Evolutionary conservation across 306 rosid genomes (phyloP).

Genomic region (Datisca glomerata): DNA sequence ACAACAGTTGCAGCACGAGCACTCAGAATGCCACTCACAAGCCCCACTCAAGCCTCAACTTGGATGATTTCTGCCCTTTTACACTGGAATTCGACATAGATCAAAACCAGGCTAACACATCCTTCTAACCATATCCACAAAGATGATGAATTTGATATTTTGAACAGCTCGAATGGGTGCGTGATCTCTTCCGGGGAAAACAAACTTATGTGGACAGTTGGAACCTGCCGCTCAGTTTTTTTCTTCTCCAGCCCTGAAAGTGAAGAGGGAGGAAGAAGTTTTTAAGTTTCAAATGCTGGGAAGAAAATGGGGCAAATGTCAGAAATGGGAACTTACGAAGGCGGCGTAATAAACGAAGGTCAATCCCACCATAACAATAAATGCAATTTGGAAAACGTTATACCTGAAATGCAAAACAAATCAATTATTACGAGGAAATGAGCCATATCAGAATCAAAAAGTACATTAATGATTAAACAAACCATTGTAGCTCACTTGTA

Average conservation of each 20-base stretch:
- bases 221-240: slow-evolving; percentile 82
- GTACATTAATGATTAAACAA: too few species aligned
- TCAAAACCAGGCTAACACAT: slow-evolving; percentile 27
- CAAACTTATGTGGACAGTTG: slow-evolving; percentile 61
- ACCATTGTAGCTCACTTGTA: slow-evolving; percentile 69
- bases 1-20: too few species aligned
- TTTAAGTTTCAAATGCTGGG: slow-evolving; percentile 3
- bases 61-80: slow-evolving; percentile 30
- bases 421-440: too few species aligned
- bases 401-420: slow-evolving; percentile 69
- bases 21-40: too few species aligned
- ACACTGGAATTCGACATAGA: slow-evolving; percentile 24
- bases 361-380: slow-evolving; percentile 71
- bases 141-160: slow-evolving; percentile 16
- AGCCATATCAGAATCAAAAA: too few species aligned
- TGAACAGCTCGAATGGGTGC: slow-evolving; percentile 17
- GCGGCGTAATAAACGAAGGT: slow-evolving; percentile 83
- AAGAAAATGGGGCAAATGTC: background rate
- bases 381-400: slow-evolving; percentile 89
- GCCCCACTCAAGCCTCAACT: too few species aligned
- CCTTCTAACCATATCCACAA: slow-evolving; percentile 23
- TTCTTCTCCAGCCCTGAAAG: slow-evolving; percentile 98
- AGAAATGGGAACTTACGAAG: slow-evolving; percentile 47
- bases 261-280: slow-evolving; percentile 12
- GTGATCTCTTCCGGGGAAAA: slow-evolving; percentile 20